Base-by-base conservation (phyloP, 805 yeast genomes). In the Cyberlindnera mrakii region DNA sequence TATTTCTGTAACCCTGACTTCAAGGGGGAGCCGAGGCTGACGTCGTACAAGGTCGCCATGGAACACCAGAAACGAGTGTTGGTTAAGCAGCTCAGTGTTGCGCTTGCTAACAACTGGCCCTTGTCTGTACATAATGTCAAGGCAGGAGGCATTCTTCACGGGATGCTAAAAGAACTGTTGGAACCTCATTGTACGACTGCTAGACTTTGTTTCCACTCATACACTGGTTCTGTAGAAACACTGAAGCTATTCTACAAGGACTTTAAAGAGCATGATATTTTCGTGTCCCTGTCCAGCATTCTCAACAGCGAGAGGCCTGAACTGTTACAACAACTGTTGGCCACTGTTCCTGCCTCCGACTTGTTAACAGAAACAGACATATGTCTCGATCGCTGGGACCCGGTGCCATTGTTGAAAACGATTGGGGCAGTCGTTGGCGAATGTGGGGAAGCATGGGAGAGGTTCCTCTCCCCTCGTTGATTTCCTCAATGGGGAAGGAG, bases 61-160 rank as follows among this genome's bases (percentile, higher is more conserved):
- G 66, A 63, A 0, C 98, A 93, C 58, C 99, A 91, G 57, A 41
- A 61, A 13, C 44, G 41, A 1, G 60, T 91, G 0, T 71, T 90
- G 32, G 54, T 55, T 4, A 51, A 55, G 2, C 82, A 81, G 44
- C 56, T 87, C 16, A 54, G 60, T 5, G 44, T 85, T 11, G 96
- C 96, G 0, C 57, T 64, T 9, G 54, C 65, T 20, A 51, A 64
- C 15, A 42, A 57, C 0, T 59, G 75, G 23, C 77, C 86, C 0
- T 75, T 86, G 0, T 86, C 95, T 3, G 48, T 93, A 0, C 99
- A 91, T 57, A 85, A 90, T 52, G 98, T 91, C 5, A 85, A 83
- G 52, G 78, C 85, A 10, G 90, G 85, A 46, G 87, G 89, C 0
- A 55, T 66, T 6, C 57, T 84, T 13, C 77, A 67, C 41, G 83